Evolutionary conservation across 78 protist species (phyloP), one percentile per base, ranked within the genome.

Genomic region (Mantamonas sphyraenae): DNA sequence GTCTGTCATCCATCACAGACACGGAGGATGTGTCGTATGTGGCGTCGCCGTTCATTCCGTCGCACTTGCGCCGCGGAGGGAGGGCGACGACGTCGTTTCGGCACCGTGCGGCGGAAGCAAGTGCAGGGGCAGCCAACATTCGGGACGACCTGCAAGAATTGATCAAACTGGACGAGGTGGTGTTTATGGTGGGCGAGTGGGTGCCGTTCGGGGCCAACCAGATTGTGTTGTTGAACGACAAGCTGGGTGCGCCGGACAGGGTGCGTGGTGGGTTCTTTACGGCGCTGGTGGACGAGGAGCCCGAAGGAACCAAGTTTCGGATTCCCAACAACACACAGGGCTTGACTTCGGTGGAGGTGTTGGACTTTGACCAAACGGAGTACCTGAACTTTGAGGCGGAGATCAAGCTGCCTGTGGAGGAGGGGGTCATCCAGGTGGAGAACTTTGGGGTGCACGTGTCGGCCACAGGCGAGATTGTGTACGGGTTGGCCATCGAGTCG

Each of bases 161-260:
- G 39, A 63, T 63, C 42, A 24, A 28, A 7, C 14, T 63, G 42
- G 31, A 31, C 28, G 42, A 63, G n/a, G 50, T 63, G 34, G 19
- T 35, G 10, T 19, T 73, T 47, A 47, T 64, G 30, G 71, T 73
- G 33, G 66, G 68, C 8, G 78, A 64, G 60, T 73, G 78, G 78
- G 45, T 73, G 7, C 78, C 78, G 16, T 73, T 73, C 53, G 78
- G 78, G 19, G 30, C 78, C 34, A 73, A 73, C 24, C 77, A 72
- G 22, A 72, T 72, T 38, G 77, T 72, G 1, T 66, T 68, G 1
- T n/a, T 72, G 42, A 72, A 72, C 60, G 77, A 72, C 38, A 31
- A 61, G 28, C 65, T 72, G 60, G 77, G 77, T 1, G 51, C 77
- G 2, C 45, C 39, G 57, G 77, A 72, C 5, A 9, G 77, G 31